Evolutionary conservation across 2,329 filamentous ascomycete species (phyloP), one percentile per base, ranked within the genome.

Genomic region (Cercospora sp.): DNA sequence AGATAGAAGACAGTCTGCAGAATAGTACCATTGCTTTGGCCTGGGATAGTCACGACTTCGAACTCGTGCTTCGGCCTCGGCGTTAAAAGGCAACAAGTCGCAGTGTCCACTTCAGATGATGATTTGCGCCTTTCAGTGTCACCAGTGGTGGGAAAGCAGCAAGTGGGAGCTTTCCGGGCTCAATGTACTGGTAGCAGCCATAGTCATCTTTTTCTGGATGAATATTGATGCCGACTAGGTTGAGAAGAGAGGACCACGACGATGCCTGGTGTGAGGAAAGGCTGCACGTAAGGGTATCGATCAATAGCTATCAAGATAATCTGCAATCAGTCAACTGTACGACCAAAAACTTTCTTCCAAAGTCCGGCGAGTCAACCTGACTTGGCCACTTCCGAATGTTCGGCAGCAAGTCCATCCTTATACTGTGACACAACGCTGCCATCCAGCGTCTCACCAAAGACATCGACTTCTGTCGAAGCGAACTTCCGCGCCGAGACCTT

Each of bases 401-500:
- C 48, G 18, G 69, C 67, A 16, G 63, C 68, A 58, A 70, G 28
- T 3, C 58, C 64, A 10, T 71, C 66, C 59, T 73, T 74, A 61
- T 71, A 69, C 48, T 68, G 66, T 42, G 68, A 60, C 33, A 75
- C 36, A 36, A 74, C 67, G 28, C 71, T 73, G 12, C 66, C 74
- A 31, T 77, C 75, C 60, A 83, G 78, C 13, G 79, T 74, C 70
- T 77, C 77, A 36, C 75, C 81, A 68, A 87, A 88, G 5, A 87
- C 86, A 77, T 88, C 84, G 1, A 88, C 83, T 39, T 82, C 70
- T 0, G 86, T 86, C 30, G 71, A 79, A 1, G 87, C 86, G 77
- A 95, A 96, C 75, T 93, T 90, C 74, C 92, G 84, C 6, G 92
- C 91, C 71, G 86, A 85, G 23, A 94, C 82, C 1, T 86, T 83